Evolutionary conservation across 2,329 filamentous ascomycete genomes (phyloP), one percentile per base, ranked within the genome.

Genomic region (Pseudocercospora fuligena): DNA sequence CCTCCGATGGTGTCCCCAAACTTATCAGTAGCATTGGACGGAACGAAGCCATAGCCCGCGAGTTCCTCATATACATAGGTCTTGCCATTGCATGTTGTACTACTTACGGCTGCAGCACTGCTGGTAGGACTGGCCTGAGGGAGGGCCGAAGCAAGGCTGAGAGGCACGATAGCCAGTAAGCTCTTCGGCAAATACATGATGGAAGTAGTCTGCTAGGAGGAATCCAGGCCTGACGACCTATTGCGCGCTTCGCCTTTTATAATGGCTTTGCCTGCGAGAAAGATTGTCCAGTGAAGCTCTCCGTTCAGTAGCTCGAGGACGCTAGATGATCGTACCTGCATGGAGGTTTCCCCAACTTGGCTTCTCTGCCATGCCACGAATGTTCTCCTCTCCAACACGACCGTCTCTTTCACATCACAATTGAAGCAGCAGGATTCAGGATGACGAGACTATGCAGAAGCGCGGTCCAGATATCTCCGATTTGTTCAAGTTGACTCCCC

Each of bases 1-100:
- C 89, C 88, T 43, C 88, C 89, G 31, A 92, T 80, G 0, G 89
- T 92, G 74, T 92, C 90, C 31, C 89, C 89, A 70, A 85, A 89
- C 74, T 89, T 88, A 78, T 92, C 90, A 33, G 83, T 80, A 2
- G 85, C 83, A 72, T 88, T 83, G 33, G 82, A 82, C 0, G 85
- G 78, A 2, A 92, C 78, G 63, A 82, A 84, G 5, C 90, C 90
- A 73, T 88, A 92, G 9, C 90, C 90, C 4, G 87, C 88, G 9
- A 93, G 84, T 65, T 85, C 82, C 61, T 89, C 80, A 75, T 92
- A 92, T n/a, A 85, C 82, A 73, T 90, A 92, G 1, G 64, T 82
- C 68, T 87, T 83, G 59, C 86, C 86, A 70, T 86, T 87, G 77
- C 89, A 91, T 14, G 79, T 84, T 6, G 86, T 84, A 60, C 81